Evolutionary conservation across 1,284 basidiomycete genomes (phyloP).

Genomic region (Phylloboletellus chloephorus): DNA sequence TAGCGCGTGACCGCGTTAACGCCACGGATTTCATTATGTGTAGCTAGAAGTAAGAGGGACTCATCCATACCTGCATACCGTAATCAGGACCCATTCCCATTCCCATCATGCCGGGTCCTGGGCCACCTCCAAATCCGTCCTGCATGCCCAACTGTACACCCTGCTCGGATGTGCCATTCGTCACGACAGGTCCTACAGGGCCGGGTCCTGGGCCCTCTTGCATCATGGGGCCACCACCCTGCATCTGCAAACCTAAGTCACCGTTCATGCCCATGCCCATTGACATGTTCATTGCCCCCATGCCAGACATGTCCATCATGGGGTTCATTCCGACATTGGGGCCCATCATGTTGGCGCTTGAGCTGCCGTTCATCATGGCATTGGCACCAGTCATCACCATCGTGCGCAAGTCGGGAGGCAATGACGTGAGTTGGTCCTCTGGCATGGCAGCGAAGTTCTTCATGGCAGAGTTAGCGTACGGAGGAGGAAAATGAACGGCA

Average conservation of each 20-base stretch:
- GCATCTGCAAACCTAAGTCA: constrained; percentile 43
- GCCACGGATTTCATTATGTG: constrained; percentile 37
- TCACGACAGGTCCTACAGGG: constrained; percentile 32
- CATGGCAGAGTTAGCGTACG: constrained; percentile 2
- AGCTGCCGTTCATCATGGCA: constrained; percentile 59
- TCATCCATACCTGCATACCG: constrained; percentile 54
- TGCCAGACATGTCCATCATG: constrained; percentile 43
- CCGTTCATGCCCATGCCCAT: constrained; percentile 45
- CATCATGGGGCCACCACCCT: constrained; percentile 38
- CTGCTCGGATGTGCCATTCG: constrained; percentile 40
- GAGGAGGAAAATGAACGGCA: not conserved
- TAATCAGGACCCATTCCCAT: constrained; percentile 49
- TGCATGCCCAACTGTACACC: constrained; percentile 39
- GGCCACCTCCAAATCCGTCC: constrained; percentile 42
- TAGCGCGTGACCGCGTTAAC: constrained; percentile 25
- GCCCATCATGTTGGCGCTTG: constrained; percentile 54
- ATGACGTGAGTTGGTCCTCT: constrained; percentile 68
- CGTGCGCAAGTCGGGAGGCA: constrained; percentile 72
- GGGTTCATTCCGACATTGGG: constrained; percentile 34
- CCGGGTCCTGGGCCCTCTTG: constrained; percentile 37
- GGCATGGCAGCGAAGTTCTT: constrained; percentile 78
- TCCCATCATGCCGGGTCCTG: constrained; percentile 48
- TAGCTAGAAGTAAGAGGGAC: constrained; percentile 36
- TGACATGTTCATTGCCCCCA: constrained; percentile 55
- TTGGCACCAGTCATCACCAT: constrained; percentile 78